Evolutionary conservation across 805 yeast species (phyloP), one percentile per base, ranked within the genome.

Genomic region (Lipomyces spencermartinsiae): DNA sequence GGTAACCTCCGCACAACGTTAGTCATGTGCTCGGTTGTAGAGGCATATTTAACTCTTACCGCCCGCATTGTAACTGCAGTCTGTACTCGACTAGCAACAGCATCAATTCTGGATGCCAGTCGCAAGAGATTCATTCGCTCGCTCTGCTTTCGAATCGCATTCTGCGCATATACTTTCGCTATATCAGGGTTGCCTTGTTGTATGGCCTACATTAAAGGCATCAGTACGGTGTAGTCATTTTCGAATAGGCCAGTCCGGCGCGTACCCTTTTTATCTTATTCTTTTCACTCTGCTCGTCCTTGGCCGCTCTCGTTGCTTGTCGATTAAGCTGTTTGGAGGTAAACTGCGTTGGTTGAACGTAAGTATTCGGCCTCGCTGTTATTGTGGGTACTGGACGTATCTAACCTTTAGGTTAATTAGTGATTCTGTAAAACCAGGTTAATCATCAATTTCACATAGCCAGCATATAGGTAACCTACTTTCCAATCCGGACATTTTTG

Each of bases 61-160:
- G 60, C 53, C 72, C 97, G 85, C 99, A 95, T 95, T 0, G 98
- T 94, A 6, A 95, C 98, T 0, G 99, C 99, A 0, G 99, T 95
- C 75, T 94, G 98, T 1, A 95, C 97, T 67, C 99, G 81, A 3
- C 96, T 89, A 0, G 98, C 97, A 31, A 95, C 99, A 0, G 98
- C 94, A 79, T 95, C 99, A 25, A 95, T 91, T 66, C 98, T 81
- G 0, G 97, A 91, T 0, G 97, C 90, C 66, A 95, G 82, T 72
- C 94, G 84, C 63, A 95, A 81, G 64, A 95, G 80, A 76, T 90
- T 94, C 63, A 94, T 82, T 70, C 94, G 82, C 78, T 95, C 99
- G 74, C 90, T 91, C 58, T 90, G 84, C 78, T 95, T 95, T 61
- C 99, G 85, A 57, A 96, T 92, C 51, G 98, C 97, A 79, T 93